These are phyloP conservation scores for Vaccinium corymbosum DNA, from an alignment of 148 eudicot species.

Conservation along the genomic window DNA sequence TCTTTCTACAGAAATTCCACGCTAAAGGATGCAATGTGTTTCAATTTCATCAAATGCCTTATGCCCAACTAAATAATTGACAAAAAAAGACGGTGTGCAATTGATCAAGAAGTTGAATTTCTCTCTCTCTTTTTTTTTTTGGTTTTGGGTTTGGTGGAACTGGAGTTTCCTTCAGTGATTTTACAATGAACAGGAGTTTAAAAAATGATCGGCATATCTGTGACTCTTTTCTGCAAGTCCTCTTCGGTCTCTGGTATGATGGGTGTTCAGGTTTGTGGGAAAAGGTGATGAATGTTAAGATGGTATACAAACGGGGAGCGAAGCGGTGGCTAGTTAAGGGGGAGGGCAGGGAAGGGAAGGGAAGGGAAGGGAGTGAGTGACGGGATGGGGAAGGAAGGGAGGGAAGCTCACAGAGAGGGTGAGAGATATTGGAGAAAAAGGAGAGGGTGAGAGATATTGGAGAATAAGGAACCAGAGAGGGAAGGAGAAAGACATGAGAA, in stretches of 20 bases:
- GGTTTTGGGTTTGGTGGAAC: background rate
- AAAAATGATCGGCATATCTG: background rate
- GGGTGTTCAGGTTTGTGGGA: background rate
- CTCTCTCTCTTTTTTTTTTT: background rate
- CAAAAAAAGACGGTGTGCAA: background rate
- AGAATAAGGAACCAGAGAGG: too few species aligned
- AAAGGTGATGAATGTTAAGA: background rate
- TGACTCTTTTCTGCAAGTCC: background rate
- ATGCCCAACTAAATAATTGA: background rate
- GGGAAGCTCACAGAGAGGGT: background rate
- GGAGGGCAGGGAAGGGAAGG: background rate
- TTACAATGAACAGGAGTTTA: background rate
- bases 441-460: background rate
- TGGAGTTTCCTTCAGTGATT: background rate
- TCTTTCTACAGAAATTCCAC: background rate
- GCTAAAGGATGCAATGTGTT: background rate
- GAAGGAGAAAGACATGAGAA: too few species aligned
- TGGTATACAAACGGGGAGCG: background rate
- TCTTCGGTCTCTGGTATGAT: background rate
- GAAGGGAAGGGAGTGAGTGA: background rate
- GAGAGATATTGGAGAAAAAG: background rate
- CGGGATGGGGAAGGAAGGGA: background rate
- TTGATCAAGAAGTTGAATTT: background rate
- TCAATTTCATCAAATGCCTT: background rate
- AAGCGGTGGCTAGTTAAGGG: background rate